Evolutionary conservation across 2,329 filamentous ascomycete species (phyloP), one percentile per base, ranked within the genome.

Genomic region (Neopestalotiopsis clavispora): DNA sequence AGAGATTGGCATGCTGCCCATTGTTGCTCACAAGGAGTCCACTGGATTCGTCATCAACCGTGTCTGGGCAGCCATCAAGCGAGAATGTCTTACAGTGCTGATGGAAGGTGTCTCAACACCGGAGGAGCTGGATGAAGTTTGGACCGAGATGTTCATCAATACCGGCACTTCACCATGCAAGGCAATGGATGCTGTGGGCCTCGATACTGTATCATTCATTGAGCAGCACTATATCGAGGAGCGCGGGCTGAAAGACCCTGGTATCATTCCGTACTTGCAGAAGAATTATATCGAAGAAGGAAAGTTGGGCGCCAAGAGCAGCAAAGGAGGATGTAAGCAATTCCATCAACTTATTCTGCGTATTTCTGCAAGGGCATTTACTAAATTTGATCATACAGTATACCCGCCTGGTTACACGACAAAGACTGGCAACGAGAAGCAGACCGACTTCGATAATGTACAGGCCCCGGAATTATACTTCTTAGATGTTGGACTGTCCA

Each of bases 51-150:
- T 80, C 49, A 78, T 80, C 70, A 79, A 80, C 69, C 74, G 79
- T 7, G 74, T 80, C 67, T 80, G 78, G 78, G 78, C 76, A 1
- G 78, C 78, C 5, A 70, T 77, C 70, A 80, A 80, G 74, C 75
- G 78, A 4, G 78, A 80, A 72, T 75, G 73, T n/a, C 67, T 80
- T 28, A 73, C 69, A 23, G 72, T 79, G 6, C 58, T 80, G 38
- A 69, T 74, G 12, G 78, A 79, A 65, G 78, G 75, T 2, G 76
- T 80, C 0, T 75, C 77, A 1, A 73, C 70, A 2, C 77, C 78
- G 4, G 71, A 70, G 20, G 76, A 80, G n/a, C 72, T 80, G 9
- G 78, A 80, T 38, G 73, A 72, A 1, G 70, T 80, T 30, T 80
- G 77, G 57, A 69, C 73, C 1, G 74, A 76, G 52, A 69, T 69